These are phyloP conservation scores for Clathrus columnatus DNA, from an alignment of 768 basidiomycete species.

Conservation along the genomic window DNA sequence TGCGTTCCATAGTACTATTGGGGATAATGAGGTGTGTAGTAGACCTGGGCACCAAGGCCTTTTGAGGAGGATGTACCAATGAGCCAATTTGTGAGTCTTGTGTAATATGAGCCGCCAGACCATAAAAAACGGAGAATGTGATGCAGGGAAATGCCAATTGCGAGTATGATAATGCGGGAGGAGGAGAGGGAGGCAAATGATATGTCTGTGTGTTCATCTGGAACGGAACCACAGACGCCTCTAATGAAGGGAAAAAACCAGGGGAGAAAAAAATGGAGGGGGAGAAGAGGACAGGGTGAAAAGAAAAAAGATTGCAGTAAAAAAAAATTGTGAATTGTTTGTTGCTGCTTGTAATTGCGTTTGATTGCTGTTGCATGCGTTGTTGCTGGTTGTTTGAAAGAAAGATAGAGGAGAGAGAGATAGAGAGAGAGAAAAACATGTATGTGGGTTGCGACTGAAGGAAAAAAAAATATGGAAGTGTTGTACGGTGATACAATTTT, in stretches of 20 bases:
- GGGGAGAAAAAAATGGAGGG: no score
- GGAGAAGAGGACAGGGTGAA: neutral
- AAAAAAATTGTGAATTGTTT: neutral
- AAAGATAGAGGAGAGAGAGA: constrained; percentile 2
- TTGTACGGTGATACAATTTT: no score
- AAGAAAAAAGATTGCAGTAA: constrained; percentile 4
- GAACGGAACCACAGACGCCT: no score
- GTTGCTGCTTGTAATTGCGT: neutral
- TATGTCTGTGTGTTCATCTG: no score
- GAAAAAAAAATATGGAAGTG: neutral
- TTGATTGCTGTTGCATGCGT: neutral
- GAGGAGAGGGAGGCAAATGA: neutral
- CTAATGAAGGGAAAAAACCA: no score
- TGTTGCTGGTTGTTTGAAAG: neutral
- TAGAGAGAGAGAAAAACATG: neutral
- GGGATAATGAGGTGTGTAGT: neutral
- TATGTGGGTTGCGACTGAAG: neutral
- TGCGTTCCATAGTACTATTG: no score
- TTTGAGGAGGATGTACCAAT: neutral
- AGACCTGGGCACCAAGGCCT: constrained; percentile 19
- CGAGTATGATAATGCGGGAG: neutral
- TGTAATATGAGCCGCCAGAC: neutral
- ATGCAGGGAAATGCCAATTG: neutral
- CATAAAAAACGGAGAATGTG: neutral
- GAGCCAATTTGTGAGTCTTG: neutral